These are phyloP conservation scores for Inga laurina DNA, from an alignment of 306 rosid species.

Conservation along the genomic window DNA sequence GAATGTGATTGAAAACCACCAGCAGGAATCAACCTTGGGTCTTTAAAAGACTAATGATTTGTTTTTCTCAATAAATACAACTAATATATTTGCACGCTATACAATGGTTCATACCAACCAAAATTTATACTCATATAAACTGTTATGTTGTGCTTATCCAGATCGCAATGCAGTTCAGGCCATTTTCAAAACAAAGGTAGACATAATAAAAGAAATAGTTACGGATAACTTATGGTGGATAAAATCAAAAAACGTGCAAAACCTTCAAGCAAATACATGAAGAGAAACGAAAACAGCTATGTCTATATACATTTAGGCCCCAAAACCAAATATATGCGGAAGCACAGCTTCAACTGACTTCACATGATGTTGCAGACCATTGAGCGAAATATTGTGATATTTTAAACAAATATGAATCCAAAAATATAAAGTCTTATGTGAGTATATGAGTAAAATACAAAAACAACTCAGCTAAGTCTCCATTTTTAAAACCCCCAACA, in stretches of 20 bases:
- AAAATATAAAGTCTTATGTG: neutral
- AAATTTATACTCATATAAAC: neutral
- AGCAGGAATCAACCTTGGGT: neutral
- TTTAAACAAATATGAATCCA: neutral
- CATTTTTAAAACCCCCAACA: neutral
- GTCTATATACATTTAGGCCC: neutral
- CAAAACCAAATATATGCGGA: neutral
- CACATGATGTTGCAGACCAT: neutral
- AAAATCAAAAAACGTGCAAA: neutral
- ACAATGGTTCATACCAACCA: neutral
- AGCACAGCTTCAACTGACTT: neutral
- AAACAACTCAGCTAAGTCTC: neutral
- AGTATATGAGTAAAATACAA: neutral
- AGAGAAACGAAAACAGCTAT: neutral
- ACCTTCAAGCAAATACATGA: neutral
- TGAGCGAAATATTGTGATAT: neutral
- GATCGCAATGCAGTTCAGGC: neutral
- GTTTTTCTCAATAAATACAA: neutral
- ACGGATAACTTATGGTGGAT: neutral
- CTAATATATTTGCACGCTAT: neutral
- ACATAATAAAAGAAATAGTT: neutral
- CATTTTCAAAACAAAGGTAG: neutral
- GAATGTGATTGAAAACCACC: neutral
- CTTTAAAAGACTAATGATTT: neutral
- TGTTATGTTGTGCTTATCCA: neutral